A percentile compares a stretch with the other conserved stretches of the same genome.
Evolutionary conservation across 495 filamentous ascomycete genomes (phyloP).

Genomic region (Glonium stellatum): DNA sequence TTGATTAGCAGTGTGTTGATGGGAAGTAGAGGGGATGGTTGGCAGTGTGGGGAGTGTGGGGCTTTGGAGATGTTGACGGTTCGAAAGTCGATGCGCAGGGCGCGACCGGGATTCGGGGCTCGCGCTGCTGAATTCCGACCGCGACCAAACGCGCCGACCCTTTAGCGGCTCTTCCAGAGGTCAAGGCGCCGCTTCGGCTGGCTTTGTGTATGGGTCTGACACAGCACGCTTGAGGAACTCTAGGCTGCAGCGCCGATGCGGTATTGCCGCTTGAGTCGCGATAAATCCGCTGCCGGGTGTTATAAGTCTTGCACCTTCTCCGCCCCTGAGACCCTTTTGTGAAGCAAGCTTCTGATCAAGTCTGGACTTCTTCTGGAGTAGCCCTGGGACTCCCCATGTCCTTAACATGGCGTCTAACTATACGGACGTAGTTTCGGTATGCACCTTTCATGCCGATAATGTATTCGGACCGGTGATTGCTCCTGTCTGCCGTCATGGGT

Average conservation of each 20-base stretch:
- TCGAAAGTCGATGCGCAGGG: too few species aligned
- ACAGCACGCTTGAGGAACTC: not conserved
- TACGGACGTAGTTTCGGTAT: not conserved
- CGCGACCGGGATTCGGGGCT: too few species aligned
- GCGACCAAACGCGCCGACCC: too few species aligned
- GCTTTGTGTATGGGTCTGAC: too few species aligned
- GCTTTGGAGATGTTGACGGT: too few species aligned
- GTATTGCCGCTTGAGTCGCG: not conserved
- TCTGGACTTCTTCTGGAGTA: not conserved
- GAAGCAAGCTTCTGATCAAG: not conserved
- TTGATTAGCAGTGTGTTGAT: too few species aligned
- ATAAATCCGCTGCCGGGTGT: not conserved
- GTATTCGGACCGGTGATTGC: conserved; percentile 1
- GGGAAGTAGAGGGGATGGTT: too few species aligned
- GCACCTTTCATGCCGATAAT: conserved; percentile 2
- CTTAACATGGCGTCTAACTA: not conserved
- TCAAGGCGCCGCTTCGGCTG: too few species aligned
- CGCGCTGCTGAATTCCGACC: too few species aligned
- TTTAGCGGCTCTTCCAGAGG: too few species aligned
- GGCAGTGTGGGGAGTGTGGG: too few species aligned
- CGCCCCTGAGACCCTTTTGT: not conserved
- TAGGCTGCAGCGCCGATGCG: not conserved
- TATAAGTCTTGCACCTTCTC: not conserved
- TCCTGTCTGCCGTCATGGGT: conserved; percentile 29
- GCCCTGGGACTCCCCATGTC: not conserved